Evolutionary conservation across 176 grass and related monocot genomes (phyloP).

Genomic region (Musa schizocarpa): DNA sequence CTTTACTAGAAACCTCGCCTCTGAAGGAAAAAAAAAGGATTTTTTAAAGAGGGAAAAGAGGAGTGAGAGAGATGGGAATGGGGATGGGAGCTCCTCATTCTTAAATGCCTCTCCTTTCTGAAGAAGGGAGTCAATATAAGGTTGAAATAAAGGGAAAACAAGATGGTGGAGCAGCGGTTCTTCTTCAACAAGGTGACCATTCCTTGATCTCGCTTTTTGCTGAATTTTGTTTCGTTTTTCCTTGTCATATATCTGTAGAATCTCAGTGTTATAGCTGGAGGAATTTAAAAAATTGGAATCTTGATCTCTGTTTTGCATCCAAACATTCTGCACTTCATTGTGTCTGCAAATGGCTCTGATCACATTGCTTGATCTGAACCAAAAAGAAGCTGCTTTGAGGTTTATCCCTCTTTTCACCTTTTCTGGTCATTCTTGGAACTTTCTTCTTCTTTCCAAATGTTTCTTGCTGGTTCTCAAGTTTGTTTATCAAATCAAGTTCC

Average conservation of each 20-base stretch:
- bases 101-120: conserved; percentile 1
- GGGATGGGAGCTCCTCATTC: neutral
- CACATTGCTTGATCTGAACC: neutral
- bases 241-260: neutral
- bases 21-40: neutral
- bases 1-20: neutral
- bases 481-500: no score
- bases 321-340: neutral
- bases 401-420: neutral
- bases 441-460: neutral
- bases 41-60: neutral
- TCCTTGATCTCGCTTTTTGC: neutral
- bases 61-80: neutral
- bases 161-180: conserved; percentile 17
- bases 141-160: neutral
- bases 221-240: neutral
- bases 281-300: neutral
- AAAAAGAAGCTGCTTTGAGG: neutral
- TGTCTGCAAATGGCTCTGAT: neutral
- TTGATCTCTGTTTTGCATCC: neutral
- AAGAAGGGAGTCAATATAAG: neutral
- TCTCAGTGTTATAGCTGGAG: neutral
- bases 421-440: neutral
- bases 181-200: conserved; percentile 17
- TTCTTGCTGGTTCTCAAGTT: neutral